Evolutionary conservation across 2,329 filamentous ascomycete genomes (phyloP), one percentile per base, ranked within the genome.

Genomic region (Fusarium goolgardi): DNA sequence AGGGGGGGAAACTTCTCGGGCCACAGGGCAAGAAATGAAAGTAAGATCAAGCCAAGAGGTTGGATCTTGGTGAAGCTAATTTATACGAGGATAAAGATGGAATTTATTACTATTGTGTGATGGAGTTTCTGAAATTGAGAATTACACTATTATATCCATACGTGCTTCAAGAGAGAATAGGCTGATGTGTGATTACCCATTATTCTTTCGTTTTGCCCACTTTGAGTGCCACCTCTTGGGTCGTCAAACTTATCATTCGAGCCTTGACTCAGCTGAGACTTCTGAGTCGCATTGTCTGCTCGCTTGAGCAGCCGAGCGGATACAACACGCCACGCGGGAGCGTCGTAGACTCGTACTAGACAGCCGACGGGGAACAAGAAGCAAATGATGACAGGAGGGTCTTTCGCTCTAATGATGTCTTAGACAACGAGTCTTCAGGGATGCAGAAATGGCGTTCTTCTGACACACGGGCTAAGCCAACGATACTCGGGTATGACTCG

Each of bases 21-120:
- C 18, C 16, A 10, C 18, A 5, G 45, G 35, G 1, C 27, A 31
- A 32, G 39, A 43, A 35, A 39, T 64, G 46, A 63, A 63, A 35
- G 29, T 20, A 40, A 47, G 25, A 34, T 59, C 41, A 16, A n/a
- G 29, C 18, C 25, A 10, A 25, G 23, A 32, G 11, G 29, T 13
- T 35, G 37, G 15, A 52, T 27, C 43, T 34, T 13, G 12, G 10
- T 25, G 6, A 27, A 41, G 10, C 21, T 25, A 10, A n/a, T 27
- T 43, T 18, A 3, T 0, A 4, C 4, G 25, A 27, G 6, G 11
- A 12, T 35, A 35, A 40, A 27, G 50, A 51, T 25, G 58, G 32
- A 63, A 29, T 45, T 41, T 20, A 46, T 29, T 12, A 16, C 27
- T 21, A 21, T 37, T 20, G 11, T 27, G 18, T 18, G 47, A 50